phyloP scores from a whole-genome alignment of 257 asterid species.

The Ajuga chamaepitys region DNA sequence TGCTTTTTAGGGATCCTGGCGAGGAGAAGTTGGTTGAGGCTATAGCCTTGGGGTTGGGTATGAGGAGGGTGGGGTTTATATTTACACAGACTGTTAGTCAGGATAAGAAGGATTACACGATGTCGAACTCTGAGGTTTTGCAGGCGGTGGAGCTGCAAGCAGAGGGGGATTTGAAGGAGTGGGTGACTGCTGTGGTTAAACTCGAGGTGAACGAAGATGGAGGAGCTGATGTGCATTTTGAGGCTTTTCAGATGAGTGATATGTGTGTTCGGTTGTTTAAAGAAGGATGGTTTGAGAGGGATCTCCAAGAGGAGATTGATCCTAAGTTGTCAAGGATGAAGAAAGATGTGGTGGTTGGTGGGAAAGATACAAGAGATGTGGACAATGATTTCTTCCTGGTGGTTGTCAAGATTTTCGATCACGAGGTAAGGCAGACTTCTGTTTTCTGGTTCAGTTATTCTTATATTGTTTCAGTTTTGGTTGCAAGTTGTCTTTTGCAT shows the following conservation, averaged over 20 bases:
- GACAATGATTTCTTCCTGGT: conserved; percentile 96
- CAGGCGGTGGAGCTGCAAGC: conserved; percentile 89
- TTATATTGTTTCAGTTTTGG: background rate
- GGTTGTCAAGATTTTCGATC: conserved; percentile 84
- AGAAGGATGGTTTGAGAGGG: conserved; percentile 83
- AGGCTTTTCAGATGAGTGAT: conserved; percentile 96
- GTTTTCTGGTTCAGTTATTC: background rate
- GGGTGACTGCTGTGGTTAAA: conserved; percentile 93
- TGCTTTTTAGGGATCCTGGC: conserved; percentile 57
- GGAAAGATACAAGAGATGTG: conserved; percentile 77
- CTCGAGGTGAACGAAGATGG: conserved; percentile 91
- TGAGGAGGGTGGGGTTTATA: conserved; percentile 82
- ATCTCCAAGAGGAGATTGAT: conserved; percentile 52
- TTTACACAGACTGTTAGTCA: conserved; percentile 83
- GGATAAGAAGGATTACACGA: conserved; percentile 77
- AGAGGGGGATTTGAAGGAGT: conserved; percentile 78
- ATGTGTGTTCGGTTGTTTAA: conserved; percentile 67
- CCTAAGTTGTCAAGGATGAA: conserved; percentile 88
- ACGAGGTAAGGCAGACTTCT: conserved; percentile 50
- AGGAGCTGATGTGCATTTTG: conserved; percentile 78
- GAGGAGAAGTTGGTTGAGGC: conserved; percentile 83
- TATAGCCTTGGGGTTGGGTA: conserved; percentile 74
- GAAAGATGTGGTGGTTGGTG: conserved; percentile 85
- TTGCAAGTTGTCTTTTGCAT: background rate
- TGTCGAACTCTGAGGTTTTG: conserved; percentile 69